These are phyloP conservation scores for Sporothrix dimorphospora DNA, from an alignment of 2,329 filamentous ascomycete species.

Conservation along the genomic window DNA sequence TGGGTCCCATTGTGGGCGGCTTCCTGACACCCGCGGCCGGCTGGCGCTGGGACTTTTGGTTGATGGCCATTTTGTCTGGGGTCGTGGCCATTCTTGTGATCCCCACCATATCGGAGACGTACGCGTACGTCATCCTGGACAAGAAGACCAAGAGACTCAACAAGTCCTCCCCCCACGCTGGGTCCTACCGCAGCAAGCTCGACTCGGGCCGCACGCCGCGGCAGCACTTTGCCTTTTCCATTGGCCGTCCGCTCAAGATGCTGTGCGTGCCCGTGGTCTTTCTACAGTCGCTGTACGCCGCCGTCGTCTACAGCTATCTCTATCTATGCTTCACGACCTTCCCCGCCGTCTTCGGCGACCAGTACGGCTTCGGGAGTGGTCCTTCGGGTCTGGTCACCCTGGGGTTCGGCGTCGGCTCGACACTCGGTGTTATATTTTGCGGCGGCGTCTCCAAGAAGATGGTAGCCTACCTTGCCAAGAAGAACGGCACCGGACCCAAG, in stretches of 20 bases:
- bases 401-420: conserved; percentile 53
- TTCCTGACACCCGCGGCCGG: conserved; percentile 46
- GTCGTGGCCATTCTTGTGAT: conserved; percentile 6
- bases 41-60: conserved; percentile 56
- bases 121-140: conserved; percentile 39
- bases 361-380: conserved; percentile 55
- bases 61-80: conserved; percentile 42
- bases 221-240: conserved; percentile 56
- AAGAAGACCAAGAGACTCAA: conserved; percentile 45
- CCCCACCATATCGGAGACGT: conserved; percentile 28
- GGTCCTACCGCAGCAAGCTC: conserved; percentile 35
- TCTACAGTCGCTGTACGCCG: conserved; percentile 55
- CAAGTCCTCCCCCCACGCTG: conserved; percentile 42
- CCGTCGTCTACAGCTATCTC: conserved; percentile 58
- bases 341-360: conserved; percentile 51
- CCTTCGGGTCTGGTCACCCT: conserved; percentile 54
- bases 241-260: conserved; percentile 52
- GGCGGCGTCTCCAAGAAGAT: conserved; percentile 65
- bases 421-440: conserved; percentile 47
- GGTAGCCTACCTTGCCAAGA: conserved; percentile 59
- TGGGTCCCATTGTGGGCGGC: conserved; percentile 51
- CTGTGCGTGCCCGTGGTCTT: conserved; percentile 58
- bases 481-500: conserved; percentile 55
- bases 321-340: conserved; percentile 62
- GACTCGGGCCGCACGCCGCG: conserved; percentile 42